A percentile compares a stretch with the other conserved stretches of the same genome.
These are phyloP conservation scores for Lecanicillium sp. DNA, from an alignment of 2,329 filamentous ascomycete genomes.

Conservation along the genomic window DNA sequence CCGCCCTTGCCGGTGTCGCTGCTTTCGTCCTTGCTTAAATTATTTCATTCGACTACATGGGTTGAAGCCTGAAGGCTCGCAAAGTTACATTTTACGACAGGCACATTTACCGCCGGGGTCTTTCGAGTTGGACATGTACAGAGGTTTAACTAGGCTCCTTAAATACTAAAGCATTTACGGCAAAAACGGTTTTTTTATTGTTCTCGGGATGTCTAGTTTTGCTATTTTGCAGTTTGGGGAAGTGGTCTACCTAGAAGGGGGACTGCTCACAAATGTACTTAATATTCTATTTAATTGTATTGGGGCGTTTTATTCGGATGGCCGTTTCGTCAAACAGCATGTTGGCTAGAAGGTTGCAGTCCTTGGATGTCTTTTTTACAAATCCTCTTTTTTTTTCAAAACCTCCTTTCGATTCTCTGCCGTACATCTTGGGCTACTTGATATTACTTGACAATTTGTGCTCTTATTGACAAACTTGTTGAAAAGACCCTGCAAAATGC, in stretches of 20 bases:
- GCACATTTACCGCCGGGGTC: slow-evolving; percentile 20
- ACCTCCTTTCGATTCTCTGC: slow-evolving; percentile 2
- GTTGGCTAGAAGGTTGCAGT: slow-evolving; percentile 1
- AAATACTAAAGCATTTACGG: slow-evolving; percentile 19
- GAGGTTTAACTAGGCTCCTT: slow-evolving; percentile 26
- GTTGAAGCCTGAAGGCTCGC: slow-evolving; percentile 33
- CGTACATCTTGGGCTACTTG: neutral
- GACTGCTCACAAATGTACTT: slow-evolving; percentile 24
- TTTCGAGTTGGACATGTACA: slow-evolving; percentile 26
- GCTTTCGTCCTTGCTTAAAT: slow-evolving; percentile 48
- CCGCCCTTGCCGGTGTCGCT: slow-evolving; percentile 44
- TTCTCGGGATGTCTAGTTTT: slow-evolving; percentile 14
- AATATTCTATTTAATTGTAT: slow-evolving; percentile 42
- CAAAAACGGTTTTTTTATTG: slow-evolving; percentile 5
- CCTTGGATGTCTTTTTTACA: slow-evolving; percentile 3
- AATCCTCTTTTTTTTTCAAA: slow-evolving; percentile 1
- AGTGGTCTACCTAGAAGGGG: slow-evolving; percentile 6
- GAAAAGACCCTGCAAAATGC: too few relatives aligned
- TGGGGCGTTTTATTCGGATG: slow-evolving; percentile 17
- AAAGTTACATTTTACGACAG: slow-evolving; percentile 24
- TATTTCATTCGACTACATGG: slow-evolving; percentile 23
- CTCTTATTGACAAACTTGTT: too few relatives aligned
- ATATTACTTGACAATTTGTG: too few relatives aligned
- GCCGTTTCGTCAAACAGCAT: too few relatives aligned
- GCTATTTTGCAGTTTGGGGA: slow-evolving; percentile 13